Evolutionary conservation across 179 eudicot species (phyloP).

Genomic region (Patellifolia procumbens): DNA sequence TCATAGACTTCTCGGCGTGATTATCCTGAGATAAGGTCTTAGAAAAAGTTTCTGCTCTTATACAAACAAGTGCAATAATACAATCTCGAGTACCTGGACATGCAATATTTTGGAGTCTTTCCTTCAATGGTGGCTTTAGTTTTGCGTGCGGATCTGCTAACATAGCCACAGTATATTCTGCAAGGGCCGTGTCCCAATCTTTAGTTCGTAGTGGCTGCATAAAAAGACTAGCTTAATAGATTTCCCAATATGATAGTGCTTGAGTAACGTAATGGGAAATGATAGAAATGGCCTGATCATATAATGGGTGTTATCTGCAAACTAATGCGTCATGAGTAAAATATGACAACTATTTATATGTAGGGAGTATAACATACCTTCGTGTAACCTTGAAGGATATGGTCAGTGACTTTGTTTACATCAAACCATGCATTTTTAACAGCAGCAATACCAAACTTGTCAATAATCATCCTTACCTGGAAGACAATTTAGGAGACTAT

Average conservation of each 20-base stretch:
- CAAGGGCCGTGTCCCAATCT: slow-evolving; percentile 89
- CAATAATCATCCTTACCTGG: slow-evolving; percentile 75
- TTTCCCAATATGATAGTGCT: too few species aligned
- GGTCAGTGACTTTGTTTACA: slow-evolving; percentile 63
- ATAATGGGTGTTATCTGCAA: too few species aligned
- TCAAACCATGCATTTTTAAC: slow-evolving; percentile 75
- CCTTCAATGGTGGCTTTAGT: slow-evolving; percentile 49
- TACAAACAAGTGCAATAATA: neutral
- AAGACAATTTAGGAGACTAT: slow-evolving; percentile 18
- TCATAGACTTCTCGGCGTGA: neutral
- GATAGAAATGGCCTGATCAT: too few species aligned
- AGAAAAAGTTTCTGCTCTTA: slow-evolving; percentile 1
- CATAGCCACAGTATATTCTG: slow-evolving; percentile 67
- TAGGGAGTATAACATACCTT: slow-evolving; percentile 43
- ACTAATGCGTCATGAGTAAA: too few species aligned
- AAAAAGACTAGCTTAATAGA: neutral
- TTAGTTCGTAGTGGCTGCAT: slow-evolving; percentile 76
- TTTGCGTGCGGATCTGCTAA: slow-evolving; percentile 57
- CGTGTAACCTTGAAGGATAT: slow-evolving; percentile 69
- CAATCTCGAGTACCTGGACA: slow-evolving; percentile 77
- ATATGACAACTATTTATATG: too few species aligned
- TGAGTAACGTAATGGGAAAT: too few species aligned
- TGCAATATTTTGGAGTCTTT: slow-evolving; percentile 63
- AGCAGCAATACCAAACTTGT: slow-evolving; percentile 76
- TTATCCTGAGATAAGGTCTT: neutral